Evolutionary conservation across 2,329 filamentous ascomycete genomes (phyloP).

Genomic region (Fusarium succisae): DNA sequence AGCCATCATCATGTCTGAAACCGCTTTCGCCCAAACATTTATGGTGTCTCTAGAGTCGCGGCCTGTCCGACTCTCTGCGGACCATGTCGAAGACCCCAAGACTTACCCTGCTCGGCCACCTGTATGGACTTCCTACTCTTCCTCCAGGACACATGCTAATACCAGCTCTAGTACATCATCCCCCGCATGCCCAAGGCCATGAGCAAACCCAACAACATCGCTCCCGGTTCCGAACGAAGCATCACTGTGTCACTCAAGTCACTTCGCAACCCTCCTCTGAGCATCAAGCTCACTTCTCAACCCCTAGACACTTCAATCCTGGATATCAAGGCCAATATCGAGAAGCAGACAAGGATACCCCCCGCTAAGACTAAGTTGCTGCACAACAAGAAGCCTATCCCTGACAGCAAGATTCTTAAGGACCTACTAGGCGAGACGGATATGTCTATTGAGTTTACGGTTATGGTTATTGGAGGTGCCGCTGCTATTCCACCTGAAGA

Average conservation of each 20-base stretch:
- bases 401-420: slow-evolving; percentile 78
- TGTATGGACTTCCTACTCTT: slow-evolving; percentile 57
- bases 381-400: slow-evolving; percentile 85
- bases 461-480: slow-evolving; percentile 87
- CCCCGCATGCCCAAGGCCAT: slow-evolving; percentile 71
- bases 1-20: slow-evolving; percentile 73
- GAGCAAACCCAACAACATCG: slow-evolving; percentile 57
- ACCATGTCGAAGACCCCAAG: slow-evolving; percentile 89
- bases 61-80: slow-evolving; percentile 82
- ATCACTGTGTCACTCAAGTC: slow-evolving; percentile 75
- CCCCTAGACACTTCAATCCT: slow-evolving; percentile 77
- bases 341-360: slow-evolving; percentile 68
- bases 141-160: slow-evolving; percentile 3
- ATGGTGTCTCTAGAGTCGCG: slow-evolving; percentile 81
- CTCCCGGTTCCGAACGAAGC: slow-evolving; percentile 63
- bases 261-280: slow-evolving; percentile 77
- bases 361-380: slow-evolving; percentile 87
- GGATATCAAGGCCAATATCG: slow-evolving; percentile 78
- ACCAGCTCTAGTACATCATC: slow-evolving; percentile 69
- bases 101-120: slow-evolving; percentile 79
- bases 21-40: slow-evolving; percentile 85
- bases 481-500: slow-evolving; percentile 56
- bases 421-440: slow-evolving; percentile 70
- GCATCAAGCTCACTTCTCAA: slow-evolving; percentile 71
- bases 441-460: slow-evolving; percentile 74